Conservation (phyloP, 495 filamentous ascomycete genomes). For the Rhypophila decipiens region DNA sequence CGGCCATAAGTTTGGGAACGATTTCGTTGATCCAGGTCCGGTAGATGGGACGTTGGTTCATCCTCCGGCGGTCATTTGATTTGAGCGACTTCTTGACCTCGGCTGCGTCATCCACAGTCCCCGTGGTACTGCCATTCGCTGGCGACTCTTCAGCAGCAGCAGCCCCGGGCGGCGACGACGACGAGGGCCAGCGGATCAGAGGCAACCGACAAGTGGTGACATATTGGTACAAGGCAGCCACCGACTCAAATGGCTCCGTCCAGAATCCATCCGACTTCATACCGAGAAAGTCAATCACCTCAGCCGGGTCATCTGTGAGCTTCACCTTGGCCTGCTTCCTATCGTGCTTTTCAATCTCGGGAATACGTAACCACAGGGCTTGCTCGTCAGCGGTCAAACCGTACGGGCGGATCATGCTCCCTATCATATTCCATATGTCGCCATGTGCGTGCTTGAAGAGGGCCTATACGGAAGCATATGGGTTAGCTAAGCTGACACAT, state of each 20-base stretch:
- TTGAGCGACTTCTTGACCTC: slow-evolving; percentile 38
- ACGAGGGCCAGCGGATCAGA: slow-evolving; percentile 28
- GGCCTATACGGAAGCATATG: slow-evolving; percentile 13
- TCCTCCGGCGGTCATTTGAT: slow-evolving; percentile 43
- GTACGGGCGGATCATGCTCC: slow-evolving; percentile 50
- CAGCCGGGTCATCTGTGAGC: slow-evolving; percentile 47
- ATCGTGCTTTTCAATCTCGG: slow-evolving; percentile 53
- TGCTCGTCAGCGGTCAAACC: slow-evolving; percentile 57
- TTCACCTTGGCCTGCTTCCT: slow-evolving; percentile 49
- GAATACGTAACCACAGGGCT: slow-evolving; percentile 54
- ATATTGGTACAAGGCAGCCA: slow-evolving; percentile 53
- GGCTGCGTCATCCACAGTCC: slow-evolving; percentile 10
- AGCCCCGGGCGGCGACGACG: too few relatives aligned
- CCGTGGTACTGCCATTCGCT: background rate
- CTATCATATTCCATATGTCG: slow-evolving; percentile 62
- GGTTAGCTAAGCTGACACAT: background rate
- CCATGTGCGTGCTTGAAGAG: slow-evolving; percentile 57
- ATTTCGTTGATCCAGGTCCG: slow-evolving; percentile 49
- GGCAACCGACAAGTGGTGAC: slow-evolving; percentile 49
- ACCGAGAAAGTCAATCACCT: slow-evolving; percentile 53
- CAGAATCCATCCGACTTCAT: slow-evolving; percentile 37
- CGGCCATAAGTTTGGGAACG: slow-evolving; percentile 35
- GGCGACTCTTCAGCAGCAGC: slow-evolving; percentile 7
- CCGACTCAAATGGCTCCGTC: slow-evolving; percentile 39
- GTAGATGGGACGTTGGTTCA: slow-evolving; percentile 42